A percentile compares a stretch with the other conserved stretches of the same genome.
phyloP scores from a whole-genome alignment of 2,329 filamentous ascomycete species.

The Ceratocystiopsis brevicomis region DNA sequence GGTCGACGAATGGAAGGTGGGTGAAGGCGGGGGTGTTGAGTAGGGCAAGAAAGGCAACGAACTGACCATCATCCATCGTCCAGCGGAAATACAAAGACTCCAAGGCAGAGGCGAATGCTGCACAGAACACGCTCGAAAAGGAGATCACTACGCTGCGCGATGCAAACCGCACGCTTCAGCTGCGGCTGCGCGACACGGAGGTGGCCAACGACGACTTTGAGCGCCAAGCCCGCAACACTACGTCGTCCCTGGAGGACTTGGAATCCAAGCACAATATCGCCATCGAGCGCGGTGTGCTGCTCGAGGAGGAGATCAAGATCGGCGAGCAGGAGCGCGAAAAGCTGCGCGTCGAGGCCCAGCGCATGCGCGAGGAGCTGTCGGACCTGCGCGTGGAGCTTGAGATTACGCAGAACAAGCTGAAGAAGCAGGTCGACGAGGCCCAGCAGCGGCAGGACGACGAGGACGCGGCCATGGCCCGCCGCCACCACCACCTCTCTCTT shows the following conservation, averaged over 20 bases:
- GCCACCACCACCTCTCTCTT: slow-evolving; percentile 32
- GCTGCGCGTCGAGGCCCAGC: slow-evolving; percentile 76
- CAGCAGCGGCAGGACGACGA: background rate
- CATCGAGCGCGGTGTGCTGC: slow-evolving; percentile 78
- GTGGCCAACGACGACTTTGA: slow-evolving; percentile 98
- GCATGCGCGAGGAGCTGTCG: slow-evolving; percentile 73
- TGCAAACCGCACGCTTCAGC: slow-evolving; percentile 57
- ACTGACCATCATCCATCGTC: slow-evolving; percentile 6
- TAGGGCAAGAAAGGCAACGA: background rate
- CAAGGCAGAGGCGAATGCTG: slow-evolving; percentile 68
- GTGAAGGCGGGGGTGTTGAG: slow-evolving; percentile 11
- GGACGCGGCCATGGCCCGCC: background rate
- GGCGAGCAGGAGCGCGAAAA: slow-evolving; percentile 83
- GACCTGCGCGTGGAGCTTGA: slow-evolving; percentile 91
- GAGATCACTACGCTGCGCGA: slow-evolving; percentile 88
- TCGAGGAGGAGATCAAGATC: slow-evolving; percentile 84
- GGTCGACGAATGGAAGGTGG: slow-evolving; percentile 95
- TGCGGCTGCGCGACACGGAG: slow-evolving; percentile 82
- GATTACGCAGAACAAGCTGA: slow-evolving; percentile 84
- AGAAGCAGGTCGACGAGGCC: slow-evolving; percentile 35
- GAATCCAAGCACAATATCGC: slow-evolving; percentile 93
- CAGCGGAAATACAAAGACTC: slow-evolving; percentile 93
- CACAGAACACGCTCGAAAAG: slow-evolving; percentile 77
- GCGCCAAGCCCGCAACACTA: slow-evolving; percentile 85
- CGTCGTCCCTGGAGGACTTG: slow-evolving; percentile 86